Conservation (phyloP, 805 yeast genomes). For the Saccharomycopsis sp. region DNA sequence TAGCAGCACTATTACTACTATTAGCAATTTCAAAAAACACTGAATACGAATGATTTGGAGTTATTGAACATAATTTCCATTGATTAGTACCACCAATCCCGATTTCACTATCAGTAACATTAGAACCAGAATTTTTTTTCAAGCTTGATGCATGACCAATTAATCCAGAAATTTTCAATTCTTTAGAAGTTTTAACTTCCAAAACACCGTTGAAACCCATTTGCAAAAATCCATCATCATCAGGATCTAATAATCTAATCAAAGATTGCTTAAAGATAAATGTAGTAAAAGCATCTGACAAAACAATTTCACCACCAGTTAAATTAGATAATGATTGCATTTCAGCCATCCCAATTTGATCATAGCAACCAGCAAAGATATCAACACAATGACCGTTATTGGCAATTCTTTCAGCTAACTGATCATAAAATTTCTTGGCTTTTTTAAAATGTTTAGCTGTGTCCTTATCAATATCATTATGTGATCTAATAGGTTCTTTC, state of each 20-base stretch:
- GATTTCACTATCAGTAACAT: conserved; percentile 85
- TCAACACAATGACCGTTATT: conserved; percentile 75
- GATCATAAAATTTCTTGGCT: conserved; percentile 76
- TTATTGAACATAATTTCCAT: conserved; percentile 77
- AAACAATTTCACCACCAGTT: conserved; percentile 85
- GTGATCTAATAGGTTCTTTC: conserved; percentile 95
- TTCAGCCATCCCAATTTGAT: conserved; percentile 91
- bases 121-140: conserved; percentile 50
- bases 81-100: conserved; percentile 91
- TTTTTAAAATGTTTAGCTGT: conserved; percentile 80
- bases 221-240: conserved; percentile 75
- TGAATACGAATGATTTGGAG: conserved; percentile 86
- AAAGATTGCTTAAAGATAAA: conserved; percentile 90
- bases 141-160: conserved; percentile 88
- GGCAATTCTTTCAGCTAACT: conserved; percentile 64
- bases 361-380: conserved; percentile 91
- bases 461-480: conserved; percentile 91
- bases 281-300: conserved; percentile 91
- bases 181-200: conserved; percentile 81
- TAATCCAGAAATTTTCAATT: conserved; percentile 83
- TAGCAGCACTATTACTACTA: conserved; percentile 22
- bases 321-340: conserved; percentile 80
- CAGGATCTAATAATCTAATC: conserved; percentile 79
- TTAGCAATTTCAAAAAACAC: conserved; percentile 76
- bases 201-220: conserved; percentile 89